Evolutionary conservation across 2,329 filamentous ascomycete genomes (phyloP), one percentile per base, ranked within the genome.

Genomic region (Tolypocladium paradoxum): DNA sequence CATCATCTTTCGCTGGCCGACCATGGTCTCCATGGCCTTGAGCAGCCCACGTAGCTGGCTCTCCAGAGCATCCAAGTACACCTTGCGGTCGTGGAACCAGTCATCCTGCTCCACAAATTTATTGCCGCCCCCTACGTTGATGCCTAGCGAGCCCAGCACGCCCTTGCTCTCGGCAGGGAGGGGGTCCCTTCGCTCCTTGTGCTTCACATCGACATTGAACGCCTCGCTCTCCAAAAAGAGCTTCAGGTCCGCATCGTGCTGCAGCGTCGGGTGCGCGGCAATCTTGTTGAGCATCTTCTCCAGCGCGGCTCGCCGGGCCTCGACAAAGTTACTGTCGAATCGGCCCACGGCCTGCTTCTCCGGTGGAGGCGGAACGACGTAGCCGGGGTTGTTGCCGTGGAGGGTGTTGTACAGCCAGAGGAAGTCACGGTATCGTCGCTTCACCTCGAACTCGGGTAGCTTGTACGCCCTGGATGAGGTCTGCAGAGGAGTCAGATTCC

Each of bases 61-160:
- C 65, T 97, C 91, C 37, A 97, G 78, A 5, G 91, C 91, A 67
- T 99, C 93, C 12, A 99, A 81, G 65, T 99, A 99, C 53, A 97
- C 82, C 63, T 86, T 89, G 56, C 93, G 90, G 61, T 99, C 93
- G 62, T 99, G 92, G 73, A 99, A 99, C 93, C 92, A 99, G 72
- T 99, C 93, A 67, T 99, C 93, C 66, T 97, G 93, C 71, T 99
- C 93, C 38, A 99, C 84, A 71, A 99, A 99, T 70, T 99, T 99
- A 62, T 79, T 84, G 52, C 83, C 78, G 54, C 84, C 80, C 33
- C 91, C 88, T 29, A 92, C 83, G 57, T 79, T 87, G 57, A 93
- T 79, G 24, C 90, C 89, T 52, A 96, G 78, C 18, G 85, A 88
- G 62, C 90, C 89, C 62, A 97, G 82, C 75, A 97, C 86, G 52